Evolutionary conservation across 169 alveolate species (phyloP).

Genomic region (Ichthyophthirius multifiliis): DNA sequence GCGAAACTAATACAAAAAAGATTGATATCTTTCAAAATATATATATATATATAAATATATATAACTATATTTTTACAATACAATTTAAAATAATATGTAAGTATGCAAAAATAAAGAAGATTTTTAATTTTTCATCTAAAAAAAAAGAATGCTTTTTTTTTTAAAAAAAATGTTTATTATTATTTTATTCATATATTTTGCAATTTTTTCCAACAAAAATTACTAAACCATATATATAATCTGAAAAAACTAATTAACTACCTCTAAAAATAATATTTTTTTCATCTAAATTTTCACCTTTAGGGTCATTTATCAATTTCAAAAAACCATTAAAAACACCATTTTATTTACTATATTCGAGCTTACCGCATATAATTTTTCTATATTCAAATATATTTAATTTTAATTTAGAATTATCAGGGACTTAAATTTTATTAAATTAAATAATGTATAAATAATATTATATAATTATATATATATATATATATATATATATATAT

Average conservation of each 20-base stretch:
- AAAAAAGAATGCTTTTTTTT: conserved; percentile 14
- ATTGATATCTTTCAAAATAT: background rate
- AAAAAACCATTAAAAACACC: conserved; percentile 9
- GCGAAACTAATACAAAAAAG: background rate
- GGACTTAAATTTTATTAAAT: background rate
- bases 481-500: background rate
- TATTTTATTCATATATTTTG: conserved; percentile 4
- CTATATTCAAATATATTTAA: background rate
- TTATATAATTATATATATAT: background rate
- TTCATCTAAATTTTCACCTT: conserved; percentile 17
- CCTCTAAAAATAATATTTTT: conserved; percentile 19
- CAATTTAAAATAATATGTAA: background rate
- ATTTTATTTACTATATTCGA: too few species aligned
- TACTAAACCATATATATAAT: conserved; percentile 15
- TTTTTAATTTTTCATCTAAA: conserved; percentile 25
- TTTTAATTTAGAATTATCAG: background rate
- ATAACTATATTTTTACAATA: background rate
- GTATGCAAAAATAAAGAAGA: conserved; percentile 14
- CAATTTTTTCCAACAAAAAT: conserved; percentile 14
- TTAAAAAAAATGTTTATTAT: background rate
- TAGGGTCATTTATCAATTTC: conserved; percentile 30
- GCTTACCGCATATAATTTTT: background rate
- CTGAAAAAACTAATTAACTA: conserved; percentile 4
- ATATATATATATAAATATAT: background rate
- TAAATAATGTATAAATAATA: background rate